Evolutionary conservation across 805 yeast species (phyloP).

Genomic region (Myxozyma neglecta): DNA sequence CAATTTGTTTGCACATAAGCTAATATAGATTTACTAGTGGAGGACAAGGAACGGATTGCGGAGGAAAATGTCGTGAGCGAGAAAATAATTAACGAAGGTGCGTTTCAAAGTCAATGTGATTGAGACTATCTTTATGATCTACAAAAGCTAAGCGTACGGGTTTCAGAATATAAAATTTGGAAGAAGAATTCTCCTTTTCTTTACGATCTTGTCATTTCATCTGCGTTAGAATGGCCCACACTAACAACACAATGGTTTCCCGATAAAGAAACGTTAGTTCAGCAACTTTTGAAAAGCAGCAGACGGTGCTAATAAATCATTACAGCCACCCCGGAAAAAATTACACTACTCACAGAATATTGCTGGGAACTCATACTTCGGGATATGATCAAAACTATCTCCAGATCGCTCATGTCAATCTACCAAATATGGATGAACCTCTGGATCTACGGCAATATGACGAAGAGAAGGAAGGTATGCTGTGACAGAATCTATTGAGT

Average conservation of each 20-base stretch:
- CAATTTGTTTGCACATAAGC: not conserved
- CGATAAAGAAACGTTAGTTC: conserved; percentile 44
- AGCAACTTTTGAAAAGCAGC: not conserved
- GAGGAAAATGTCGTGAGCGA: conserved; percentile 29
- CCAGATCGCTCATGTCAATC: conserved; percentile 41
- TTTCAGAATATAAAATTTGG: conserved; percentile 54
- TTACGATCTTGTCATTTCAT: conserved; percentile 55
- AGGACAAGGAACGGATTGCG: conserved; percentile 25
- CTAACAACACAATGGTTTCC: conserved; percentile 63
- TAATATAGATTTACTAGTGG: conserved; percentile 13
- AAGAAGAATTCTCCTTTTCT: conserved; percentile 60
- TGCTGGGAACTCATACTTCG: conserved; percentile 66
- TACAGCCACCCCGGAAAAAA: conserved; percentile 33
- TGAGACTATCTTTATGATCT: not conserved
- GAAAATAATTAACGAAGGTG: conserved; percentile 31
- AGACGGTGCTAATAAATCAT: not conserved
- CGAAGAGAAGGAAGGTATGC: conserved; percentile 34
- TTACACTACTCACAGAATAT: conserved; percentile 46
- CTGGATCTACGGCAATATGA: conserved; percentile 32
- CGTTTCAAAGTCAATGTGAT: not conserved
- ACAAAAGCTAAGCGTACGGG: not conserved
- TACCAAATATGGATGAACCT: conserved; percentile 37
- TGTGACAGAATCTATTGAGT: not conserved
- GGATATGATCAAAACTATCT: conserved; percentile 55
- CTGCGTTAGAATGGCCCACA: conserved; percentile 65